Base-by-base conservation (phyloP, 306 rosid genomes). In the Gynostemma pentaphyllum region DNA sequence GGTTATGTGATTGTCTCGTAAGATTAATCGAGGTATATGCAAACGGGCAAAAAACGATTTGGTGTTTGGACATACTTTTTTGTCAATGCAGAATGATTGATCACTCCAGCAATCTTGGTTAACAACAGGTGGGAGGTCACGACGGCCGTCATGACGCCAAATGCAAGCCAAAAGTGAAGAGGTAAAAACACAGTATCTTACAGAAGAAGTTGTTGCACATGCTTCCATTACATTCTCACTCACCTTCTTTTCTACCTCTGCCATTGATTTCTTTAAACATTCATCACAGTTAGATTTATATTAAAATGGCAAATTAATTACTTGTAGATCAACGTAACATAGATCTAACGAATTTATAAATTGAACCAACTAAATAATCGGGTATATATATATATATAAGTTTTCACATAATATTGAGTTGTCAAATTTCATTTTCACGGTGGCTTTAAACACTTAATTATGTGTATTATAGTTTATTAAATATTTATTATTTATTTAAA, bases 191-290 rank as follows among this genome's bases (percentile, higher is more conserved):
- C 95, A 92, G 73, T 75, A 86, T 21, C 80, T 82, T 19, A 92
- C 75, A 0, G 94, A 77, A 22, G 81, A 50, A 52, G 95, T 76
- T 76, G 77, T 74, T 62, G 90, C 80, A 60, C 96, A 92, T 44
- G 95, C 99, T 66, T 72, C 82, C 80, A 92, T 84, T 66, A 92
- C 99, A 76, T 81, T 84, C 82, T 88, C 89, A 16, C 80, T 74
- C 2, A 68, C 90, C 51, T 68, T 82, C 0, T 74, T 88, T 78
- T 92, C 99, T 23, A 88, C 71, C 55, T 84, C 99, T 1, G 73
- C 95, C 96, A 92, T 92, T 3, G 80, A 78, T 85, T 88, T 88
- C 99, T 92, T 56, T 56, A 16, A 30, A 2, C 8, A 55, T 18
- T 29, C 11, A 40, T 0, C 18, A 52, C 16, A 16, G 16, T 56